Evolutionary conservation across 1,284 basidiomycete species (phyloP).

Genomic region (Cutaneotrichosporon sp.): DNA sequence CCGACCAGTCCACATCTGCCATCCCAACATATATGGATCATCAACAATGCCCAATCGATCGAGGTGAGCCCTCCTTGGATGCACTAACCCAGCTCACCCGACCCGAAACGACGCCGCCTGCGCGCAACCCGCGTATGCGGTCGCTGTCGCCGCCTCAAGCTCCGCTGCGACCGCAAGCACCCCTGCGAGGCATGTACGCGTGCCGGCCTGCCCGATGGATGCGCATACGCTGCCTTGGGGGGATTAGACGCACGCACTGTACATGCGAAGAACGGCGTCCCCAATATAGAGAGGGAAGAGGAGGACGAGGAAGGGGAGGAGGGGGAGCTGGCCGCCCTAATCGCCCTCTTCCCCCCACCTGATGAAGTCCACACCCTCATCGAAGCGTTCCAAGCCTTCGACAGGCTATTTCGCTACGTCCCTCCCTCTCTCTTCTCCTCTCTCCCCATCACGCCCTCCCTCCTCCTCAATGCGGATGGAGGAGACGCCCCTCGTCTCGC

Average conservation of each 20-base stretch:
- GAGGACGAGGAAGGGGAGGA: not conserved
- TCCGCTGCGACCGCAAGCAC: slow-evolving; percentile 15
- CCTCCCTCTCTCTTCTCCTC: not conserved
- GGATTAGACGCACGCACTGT: not conserved
- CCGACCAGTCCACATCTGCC: too few species aligned
- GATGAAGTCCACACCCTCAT: slow-evolving; percentile 1
- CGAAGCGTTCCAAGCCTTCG: not conserved
- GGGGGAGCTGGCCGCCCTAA: not conserved
- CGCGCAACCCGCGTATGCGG: slow-evolving; percentile 16
- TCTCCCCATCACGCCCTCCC: not conserved
- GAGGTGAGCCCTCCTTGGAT: not conserved
- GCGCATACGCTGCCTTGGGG: slow-evolving; percentile 1
- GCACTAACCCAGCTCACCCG: not conserved
- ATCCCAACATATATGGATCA: not conserved
- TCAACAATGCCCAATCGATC: not conserved
- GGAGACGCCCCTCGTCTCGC: not conserved
- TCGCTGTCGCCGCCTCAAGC: slow-evolving; percentile 19
- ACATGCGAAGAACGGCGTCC: not conserved
- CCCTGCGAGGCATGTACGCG: slow-evolving; percentile 16
- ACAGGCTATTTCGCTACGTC: slow-evolving; percentile 10
- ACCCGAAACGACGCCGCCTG: slow-evolving; percentile 1
- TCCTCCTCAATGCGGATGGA: not conserved
- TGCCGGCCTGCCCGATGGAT: not conserved
- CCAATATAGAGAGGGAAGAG: not conserved
- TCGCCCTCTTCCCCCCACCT: slow-evolving; percentile 7